phyloP scores from a whole-genome alignment of 257 asterid species.

The Asclepias syriaca region DNA sequence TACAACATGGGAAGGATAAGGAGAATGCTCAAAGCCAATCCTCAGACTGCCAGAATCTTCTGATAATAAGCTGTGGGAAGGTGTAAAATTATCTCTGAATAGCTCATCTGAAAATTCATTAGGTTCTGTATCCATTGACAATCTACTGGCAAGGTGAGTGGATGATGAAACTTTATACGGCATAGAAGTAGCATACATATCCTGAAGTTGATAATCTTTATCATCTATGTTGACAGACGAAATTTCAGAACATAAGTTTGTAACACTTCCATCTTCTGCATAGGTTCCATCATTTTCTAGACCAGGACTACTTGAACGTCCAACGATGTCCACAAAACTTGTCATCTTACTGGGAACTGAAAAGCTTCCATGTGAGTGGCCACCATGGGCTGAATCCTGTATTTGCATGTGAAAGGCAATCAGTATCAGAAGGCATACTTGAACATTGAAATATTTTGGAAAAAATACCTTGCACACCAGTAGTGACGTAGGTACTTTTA shows the following conservation, averaged over 20 bases:
- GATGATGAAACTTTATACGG: slow-evolving; percentile 31
- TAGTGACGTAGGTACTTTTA: neutral
- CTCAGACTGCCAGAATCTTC: slow-evolving; percentile 35
- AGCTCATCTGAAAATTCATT: slow-evolving; percentile 34
- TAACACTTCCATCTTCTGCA: slow-evolving; percentile 29
- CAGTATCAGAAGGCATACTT: slow-evolving; percentile 11
- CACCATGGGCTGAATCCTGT: slow-evolving; percentile 20
- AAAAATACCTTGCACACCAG: neutral
- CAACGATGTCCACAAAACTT: slow-evolving; percentile 81
- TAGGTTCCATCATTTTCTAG: slow-evolving; percentile 46
- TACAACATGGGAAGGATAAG: slow-evolving; percentile 35
- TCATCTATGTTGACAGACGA: slow-evolving; percentile 27
- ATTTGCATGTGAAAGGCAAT: slow-evolving; percentile 4
- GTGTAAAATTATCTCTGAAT: slow-evolving; percentile 36
- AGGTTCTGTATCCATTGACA: slow-evolving; percentile 26
- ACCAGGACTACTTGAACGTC: slow-evolving; percentile 49
- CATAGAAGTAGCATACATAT: slow-evolving; percentile 23
- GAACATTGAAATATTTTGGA: neutral
- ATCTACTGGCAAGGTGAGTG: slow-evolving; percentile 24
- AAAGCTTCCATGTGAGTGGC: slow-evolving; percentile 26
- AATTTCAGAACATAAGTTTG: slow-evolving; percentile 30
- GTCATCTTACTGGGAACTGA: slow-evolving; percentile 48
- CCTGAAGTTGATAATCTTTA: slow-evolving; percentile 22
- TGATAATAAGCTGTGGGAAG: slow-evolving; percentile 31
- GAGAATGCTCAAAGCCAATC: slow-evolving; percentile 33